A percentile compares a stretch with the other conserved stretches of the same genome.
Evolutionary conservation across 257 asterid genomes (phyloP).

Genomic region (Jaltomata sinuosa): DNA sequence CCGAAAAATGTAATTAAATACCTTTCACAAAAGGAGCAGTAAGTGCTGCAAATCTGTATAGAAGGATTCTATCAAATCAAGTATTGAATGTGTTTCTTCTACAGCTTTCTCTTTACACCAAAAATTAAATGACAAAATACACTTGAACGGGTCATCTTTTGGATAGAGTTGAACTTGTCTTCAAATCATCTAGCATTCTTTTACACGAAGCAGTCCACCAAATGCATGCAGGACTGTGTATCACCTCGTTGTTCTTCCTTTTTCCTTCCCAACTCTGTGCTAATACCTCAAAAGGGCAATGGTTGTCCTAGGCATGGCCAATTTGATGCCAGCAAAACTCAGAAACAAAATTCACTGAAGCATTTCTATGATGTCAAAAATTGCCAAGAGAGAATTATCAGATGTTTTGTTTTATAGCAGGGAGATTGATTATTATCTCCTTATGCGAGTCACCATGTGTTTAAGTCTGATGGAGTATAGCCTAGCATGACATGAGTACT

Average conservation of each 20-base stretch:
- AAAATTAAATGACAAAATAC: neutral
- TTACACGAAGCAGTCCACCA: neutral
- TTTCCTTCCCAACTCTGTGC: neutral
- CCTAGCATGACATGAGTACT: neutral
- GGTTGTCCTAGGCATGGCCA: neutral
- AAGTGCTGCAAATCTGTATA: neutral
- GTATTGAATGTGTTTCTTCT: neutral
- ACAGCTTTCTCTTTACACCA: neutral
- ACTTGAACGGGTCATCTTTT: neutral
- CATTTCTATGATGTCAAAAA: neutral
- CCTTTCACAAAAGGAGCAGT: neutral
- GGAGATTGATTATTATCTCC: neutral
- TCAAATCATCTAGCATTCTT: neutral
- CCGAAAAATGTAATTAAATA: neutral
- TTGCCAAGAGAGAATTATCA: neutral
- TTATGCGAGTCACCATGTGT: neutral
- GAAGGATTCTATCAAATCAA: neutral
- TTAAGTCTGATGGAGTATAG: neutral
- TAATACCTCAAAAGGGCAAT: neutral
- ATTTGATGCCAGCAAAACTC: neutral
- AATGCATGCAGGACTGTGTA: neutral
- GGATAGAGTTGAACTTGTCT: neutral
- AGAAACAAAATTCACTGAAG: neutral
- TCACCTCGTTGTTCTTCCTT: neutral
- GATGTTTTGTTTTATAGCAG: neutral